Percentiles rank a stretch among this genome's conserved stretches.
phyloP scores from a whole-genome alignment of 2,329 filamentous ascomycete genomes.

The Curvularia hawaiiensis region DNA sequence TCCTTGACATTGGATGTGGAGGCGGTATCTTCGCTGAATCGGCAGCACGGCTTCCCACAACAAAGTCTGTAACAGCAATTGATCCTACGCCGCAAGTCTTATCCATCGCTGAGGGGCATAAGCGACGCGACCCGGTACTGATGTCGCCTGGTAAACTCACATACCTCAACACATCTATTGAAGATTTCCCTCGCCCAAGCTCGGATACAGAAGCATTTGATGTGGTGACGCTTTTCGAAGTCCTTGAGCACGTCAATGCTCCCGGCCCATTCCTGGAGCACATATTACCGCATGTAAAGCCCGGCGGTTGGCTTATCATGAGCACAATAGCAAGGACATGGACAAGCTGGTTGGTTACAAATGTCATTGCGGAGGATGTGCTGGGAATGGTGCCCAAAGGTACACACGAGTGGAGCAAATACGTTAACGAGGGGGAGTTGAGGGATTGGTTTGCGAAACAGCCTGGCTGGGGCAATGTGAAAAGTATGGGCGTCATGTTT shows the following conservation, averaged over 20 bases:
- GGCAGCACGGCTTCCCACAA: conserved; percentile 70
- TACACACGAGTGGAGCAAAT: conserved; percentile 96
- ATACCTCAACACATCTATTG: conserved; percentile 79
- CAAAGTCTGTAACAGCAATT: conserved; percentile 71
- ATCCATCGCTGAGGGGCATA: conserved; percentile 75
- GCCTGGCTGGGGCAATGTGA: conserved; percentile 52
- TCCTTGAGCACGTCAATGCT: conserved; percentile 86
- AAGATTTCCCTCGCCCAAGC: conserved; percentile 60
- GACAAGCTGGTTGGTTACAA: conserved; percentile 90
- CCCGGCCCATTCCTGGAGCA: conserved; percentile 75
- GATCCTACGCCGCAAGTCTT: conserved; percentile 79
- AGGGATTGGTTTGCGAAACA: conserved; percentile 52
- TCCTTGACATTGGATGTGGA: conserved; percentile 93
- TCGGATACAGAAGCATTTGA: conserved; percentile 64
- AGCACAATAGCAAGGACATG: conserved; percentile 92
- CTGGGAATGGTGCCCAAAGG: conserved; percentile 86
- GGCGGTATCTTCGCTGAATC: conserved; percentile 96
- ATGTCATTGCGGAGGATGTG: conserved; percentile 87
- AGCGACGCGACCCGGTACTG: conserved; percentile 73
- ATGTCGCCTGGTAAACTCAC: conserved; percentile 60
- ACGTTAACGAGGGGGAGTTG: conserved; percentile 86
- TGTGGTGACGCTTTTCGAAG: conserved; percentile 88
- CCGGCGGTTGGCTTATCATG: conserved; percentile 90
- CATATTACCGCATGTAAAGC: conserved; percentile 77
- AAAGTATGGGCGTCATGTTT: conserved; percentile 83